Conservation (phyloP, 208 protist genomes). For the Trichomonas tenax region DNA sequence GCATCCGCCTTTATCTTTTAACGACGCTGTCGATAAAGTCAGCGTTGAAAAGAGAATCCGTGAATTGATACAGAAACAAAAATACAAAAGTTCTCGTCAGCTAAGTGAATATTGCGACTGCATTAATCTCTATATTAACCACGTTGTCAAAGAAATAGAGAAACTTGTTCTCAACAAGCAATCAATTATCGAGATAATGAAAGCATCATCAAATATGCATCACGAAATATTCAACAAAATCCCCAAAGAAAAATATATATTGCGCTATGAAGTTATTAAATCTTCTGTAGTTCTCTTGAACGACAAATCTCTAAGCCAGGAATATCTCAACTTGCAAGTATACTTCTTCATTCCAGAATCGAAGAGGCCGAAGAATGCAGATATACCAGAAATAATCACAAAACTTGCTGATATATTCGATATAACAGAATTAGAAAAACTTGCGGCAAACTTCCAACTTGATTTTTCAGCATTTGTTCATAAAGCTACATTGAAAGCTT, state of each 20-base stretch:
- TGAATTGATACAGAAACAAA: not conserved
- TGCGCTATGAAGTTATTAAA: not conserved
- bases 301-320: not conserved
- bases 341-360: not conserved
- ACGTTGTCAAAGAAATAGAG: not conserved
- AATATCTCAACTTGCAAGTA: not conserved
- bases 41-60: not conserved
- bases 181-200: not conserved
- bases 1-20: not conserved
- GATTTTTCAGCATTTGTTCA: not conserved
- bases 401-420: not conserved
- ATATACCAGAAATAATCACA: not conserved
- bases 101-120: not conserved
- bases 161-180: not conserved
- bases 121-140: not conserved
- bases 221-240: not conserved
- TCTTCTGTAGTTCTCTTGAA: not conserved
- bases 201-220: not conserved
- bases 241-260: not conserved
- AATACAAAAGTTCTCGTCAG: not conserved
- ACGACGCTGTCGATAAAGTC: not conserved
- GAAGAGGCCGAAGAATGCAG: not conserved
- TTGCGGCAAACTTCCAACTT: not conserved
- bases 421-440: not conserved
- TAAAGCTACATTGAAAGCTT: not conserved